phyloP scores from a whole-genome alignment of 2,329 filamentous ascomycete species.

The Cercospora brassicicola region DNA sequence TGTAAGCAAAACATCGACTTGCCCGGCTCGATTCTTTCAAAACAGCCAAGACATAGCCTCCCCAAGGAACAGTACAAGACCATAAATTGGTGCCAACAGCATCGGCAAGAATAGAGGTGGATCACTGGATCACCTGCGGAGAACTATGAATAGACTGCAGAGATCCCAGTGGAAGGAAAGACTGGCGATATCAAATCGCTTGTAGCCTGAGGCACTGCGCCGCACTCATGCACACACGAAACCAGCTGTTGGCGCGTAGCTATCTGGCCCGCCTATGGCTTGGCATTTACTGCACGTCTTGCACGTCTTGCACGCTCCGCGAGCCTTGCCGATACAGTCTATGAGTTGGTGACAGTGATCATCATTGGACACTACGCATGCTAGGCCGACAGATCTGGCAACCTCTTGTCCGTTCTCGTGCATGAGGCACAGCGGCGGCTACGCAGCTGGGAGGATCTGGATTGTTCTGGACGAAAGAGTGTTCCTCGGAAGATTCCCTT shows the following conservation, averaged over 20 bases:
- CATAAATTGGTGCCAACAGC: too few species aligned
- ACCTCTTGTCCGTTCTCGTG: background rate
- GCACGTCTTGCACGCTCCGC: background rate
- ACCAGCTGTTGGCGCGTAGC: background rate
- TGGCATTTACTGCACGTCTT: background rate
- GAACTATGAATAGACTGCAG: too few species aligned
- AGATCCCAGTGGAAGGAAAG: too few species aligned
- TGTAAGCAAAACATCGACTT: too few species aligned
- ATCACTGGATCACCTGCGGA: too few species aligned
- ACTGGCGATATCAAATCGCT: background rate
- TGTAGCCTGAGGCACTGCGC: background rate
- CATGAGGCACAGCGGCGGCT: background rate
- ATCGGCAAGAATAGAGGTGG: too few species aligned
- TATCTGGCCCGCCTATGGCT: background rate
- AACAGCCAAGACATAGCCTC: too few species aligned
- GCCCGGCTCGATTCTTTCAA: too few species aligned
- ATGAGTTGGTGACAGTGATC: background rate
- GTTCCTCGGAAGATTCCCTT: background rate
- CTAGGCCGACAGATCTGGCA: background rate
- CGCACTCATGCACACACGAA: background rate
- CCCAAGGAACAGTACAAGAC: too few species aligned
- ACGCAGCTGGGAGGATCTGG: background rate
- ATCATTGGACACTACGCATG: background rate
- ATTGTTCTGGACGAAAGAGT: background rate
- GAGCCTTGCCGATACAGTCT: background rate